Evolutionary conservation across 495 filamentous ascomycete genomes (phyloP), one percentile per base, ranked within the genome.

Genomic region (Hypoxylon fuscum): DNA sequence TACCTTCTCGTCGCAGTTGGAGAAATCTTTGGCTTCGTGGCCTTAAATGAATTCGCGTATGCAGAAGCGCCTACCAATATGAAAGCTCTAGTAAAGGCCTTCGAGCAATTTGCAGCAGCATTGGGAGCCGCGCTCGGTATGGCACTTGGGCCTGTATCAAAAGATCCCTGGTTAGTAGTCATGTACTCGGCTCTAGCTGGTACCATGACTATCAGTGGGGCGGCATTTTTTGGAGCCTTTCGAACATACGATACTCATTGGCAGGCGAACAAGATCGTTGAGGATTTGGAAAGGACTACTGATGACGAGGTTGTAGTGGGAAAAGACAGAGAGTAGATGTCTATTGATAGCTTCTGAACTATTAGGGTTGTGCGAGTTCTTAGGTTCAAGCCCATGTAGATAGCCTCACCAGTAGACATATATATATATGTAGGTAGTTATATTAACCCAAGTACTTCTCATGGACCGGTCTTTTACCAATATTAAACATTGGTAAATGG

Each of bases 41-140:
- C 77, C 1, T 72, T 70, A 4, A 66, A 67, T 20, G 80, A 83
- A 61, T 90, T 88, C 43, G 85, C 76, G 2, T 80, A 79, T 50
- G 69, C 73, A 35, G 74, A 79, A 42, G 72, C 77, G 0, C 77
- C 77, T 5, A 59, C 59, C 4, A 69, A 61, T 5, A 77, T 75
- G 59, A 59, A 59, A 17, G n/a, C 34, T 14, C 6, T 59, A 20
- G 45, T 59, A 4, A 72, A 81, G 55, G 72, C 73, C 0, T 55
- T 80, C 12, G 66, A 76, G 14, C 76, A 73, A 62, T 57, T 79
- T 4, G 74, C 72, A n/a, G 73, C 73, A 5, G 77, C 77, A 1
- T 68, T 79, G 17, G 78, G 72, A 14, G 63, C 66, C 4, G 68
- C 72, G 5, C 51, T 81, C 29, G 77, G 74, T 11, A 71, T 81